Percentiles rank a stretch among this genome's conserved stretches.
Evolutionary conservation across 73 alveolate species (phyloP).

Genomic region (Paramecium primaurelia): DNA sequence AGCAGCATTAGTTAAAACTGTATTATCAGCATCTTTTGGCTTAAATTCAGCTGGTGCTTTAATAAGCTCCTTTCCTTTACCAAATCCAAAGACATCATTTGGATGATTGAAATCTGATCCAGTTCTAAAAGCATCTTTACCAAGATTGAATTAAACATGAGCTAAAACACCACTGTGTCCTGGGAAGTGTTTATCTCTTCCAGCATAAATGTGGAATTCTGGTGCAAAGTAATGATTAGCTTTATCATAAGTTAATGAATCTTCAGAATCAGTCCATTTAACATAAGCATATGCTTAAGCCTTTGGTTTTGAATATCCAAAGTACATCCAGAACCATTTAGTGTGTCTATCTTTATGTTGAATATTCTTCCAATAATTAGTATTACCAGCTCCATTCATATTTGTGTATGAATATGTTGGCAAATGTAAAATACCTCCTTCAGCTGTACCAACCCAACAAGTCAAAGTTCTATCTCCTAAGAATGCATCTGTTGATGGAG

Average conservation of each 20-base stretch:
- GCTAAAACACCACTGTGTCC: slow-evolving; percentile 7
- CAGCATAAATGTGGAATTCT: slow-evolving; percentile 24
- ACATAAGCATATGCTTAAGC: slow-evolving; percentile 19
- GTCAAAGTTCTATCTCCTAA: slow-evolving; percentile 39
- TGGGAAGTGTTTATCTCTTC: slow-evolving; percentile 4
- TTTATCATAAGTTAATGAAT: not conserved
- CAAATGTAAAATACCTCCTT: slow-evolving; percentile 44
- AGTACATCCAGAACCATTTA: not conserved
- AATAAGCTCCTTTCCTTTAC: not conserved
- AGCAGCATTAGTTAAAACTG: not conserved
- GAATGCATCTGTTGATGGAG: slow-evolving; percentile 17
- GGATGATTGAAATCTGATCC: not conserved
- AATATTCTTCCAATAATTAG: slow-evolving; percentile 41
- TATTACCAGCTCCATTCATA: slow-evolving; percentile 48
- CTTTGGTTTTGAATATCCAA: slow-evolving; percentile 12
- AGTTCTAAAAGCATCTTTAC: slow-evolving; percentile 13
- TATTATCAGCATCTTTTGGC: slow-evolving; percentile 1
- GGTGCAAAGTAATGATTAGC: slow-evolving; percentile 20
- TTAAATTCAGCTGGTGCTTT: not conserved
- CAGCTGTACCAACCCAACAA: slow-evolving; percentile 1
- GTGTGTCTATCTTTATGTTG: slow-evolving; percentile 33
- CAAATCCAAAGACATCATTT: slow-evolving; percentile 39
- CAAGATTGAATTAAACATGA: not conserved
- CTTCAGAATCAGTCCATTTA: slow-evolving; percentile 13
- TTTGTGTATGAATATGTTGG: slow-evolving; percentile 52